Evolutionary conservation across 2,329 filamentous ascomycete genomes (phyloP).

Genomic region (Fusarium sp.): DNA sequence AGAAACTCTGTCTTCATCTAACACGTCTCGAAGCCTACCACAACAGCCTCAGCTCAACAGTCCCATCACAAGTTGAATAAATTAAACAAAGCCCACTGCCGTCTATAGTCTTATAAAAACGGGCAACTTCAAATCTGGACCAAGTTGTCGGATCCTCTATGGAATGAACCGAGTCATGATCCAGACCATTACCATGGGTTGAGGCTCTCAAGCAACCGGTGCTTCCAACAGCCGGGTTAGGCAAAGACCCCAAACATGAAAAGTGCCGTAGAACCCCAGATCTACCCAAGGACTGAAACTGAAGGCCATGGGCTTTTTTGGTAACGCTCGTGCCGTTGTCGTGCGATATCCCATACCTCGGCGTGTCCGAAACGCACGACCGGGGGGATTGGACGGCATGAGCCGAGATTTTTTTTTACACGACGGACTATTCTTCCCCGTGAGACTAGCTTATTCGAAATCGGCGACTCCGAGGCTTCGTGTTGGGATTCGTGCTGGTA

Average conservation of each 20-base stretch:
- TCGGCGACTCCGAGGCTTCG: neutral
- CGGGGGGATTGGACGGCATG: neutral
- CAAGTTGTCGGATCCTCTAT: neutral
- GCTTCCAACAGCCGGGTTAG: neutral
- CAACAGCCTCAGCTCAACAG: neutral
- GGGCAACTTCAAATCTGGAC: neutral
- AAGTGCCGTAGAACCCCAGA: neutral
- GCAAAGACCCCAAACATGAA: neutral
- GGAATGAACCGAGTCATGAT: conserved; percentile 22
- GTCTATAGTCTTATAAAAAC: neutral
- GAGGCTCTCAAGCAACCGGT: neutral
- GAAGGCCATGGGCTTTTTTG: neutral
- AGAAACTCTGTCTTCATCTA: neutral
- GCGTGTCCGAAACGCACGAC: neutral
- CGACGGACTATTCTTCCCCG: neutral
- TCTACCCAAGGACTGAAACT: neutral
- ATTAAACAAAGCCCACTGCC: neutral
- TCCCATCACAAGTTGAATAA: too few species aligned
- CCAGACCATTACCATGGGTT: neutral
- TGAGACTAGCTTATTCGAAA: neutral
- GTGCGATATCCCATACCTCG: neutral
- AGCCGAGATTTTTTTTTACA: neutral
- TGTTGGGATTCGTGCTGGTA: neutral
- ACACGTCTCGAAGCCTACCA: neutral
- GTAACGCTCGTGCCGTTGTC: neutral